Evolutionary conservation across 2,329 filamentous ascomycete genomes (phyloP).

Genomic region (Phymatotrichopsis omnivora): DNA sequence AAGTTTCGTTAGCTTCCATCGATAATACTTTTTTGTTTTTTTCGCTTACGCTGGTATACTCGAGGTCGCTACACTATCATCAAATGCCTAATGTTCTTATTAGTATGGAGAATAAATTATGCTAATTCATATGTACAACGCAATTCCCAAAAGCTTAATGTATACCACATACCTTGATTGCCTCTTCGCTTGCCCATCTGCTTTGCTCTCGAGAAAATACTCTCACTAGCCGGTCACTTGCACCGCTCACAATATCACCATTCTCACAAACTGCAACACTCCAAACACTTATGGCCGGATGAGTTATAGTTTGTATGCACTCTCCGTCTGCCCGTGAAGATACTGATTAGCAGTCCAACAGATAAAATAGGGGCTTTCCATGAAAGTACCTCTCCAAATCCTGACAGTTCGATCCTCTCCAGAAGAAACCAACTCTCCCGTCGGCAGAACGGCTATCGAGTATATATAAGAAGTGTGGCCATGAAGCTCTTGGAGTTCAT

Average conservation of each 20-base stretch:
- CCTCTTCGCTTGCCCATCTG: slow-evolving; percentile 58
- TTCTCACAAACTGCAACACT: slow-evolving; percentile 75
- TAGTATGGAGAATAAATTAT: too few relatives aligned
- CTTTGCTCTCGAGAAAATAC: slow-evolving; percentile 67
- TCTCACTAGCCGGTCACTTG: slow-evolving; percentile 77
- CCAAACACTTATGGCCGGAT: slow-evolving; percentile 96
- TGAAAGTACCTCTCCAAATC: slow-evolving; percentile 62
- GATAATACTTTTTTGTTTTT: background rate
- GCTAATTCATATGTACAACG: too few relatives aligned
- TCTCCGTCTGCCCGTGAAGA: slow-evolving; percentile 37
- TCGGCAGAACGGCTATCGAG: slow-evolving; percentile 63
- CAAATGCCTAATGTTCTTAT: slow-evolving; percentile 49
- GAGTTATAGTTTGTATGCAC: slow-evolving; percentile 91
- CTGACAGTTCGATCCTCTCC: slow-evolving; percentile 91
- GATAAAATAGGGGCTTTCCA: background rate
- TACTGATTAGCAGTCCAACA: slow-evolving; percentile 3
- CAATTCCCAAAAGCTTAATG: too few relatives aligned
- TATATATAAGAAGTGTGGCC: slow-evolving; percentile 97
- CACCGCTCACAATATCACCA: slow-evolving; percentile 87
- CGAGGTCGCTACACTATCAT: slow-evolving; percentile 70
- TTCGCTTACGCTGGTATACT: slow-evolving; percentile 67
- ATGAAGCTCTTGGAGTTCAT: slow-evolving; percentile 63
- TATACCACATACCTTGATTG: slow-evolving; percentile 48
- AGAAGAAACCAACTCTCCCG: slow-evolving; percentile 79
- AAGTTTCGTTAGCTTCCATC: background rate